Evolutionary conservation across 345 rosid species (phyloP), one percentile per base, ranked within the genome.

Genomic region (Aquilaria yunnanensis): DNA sequence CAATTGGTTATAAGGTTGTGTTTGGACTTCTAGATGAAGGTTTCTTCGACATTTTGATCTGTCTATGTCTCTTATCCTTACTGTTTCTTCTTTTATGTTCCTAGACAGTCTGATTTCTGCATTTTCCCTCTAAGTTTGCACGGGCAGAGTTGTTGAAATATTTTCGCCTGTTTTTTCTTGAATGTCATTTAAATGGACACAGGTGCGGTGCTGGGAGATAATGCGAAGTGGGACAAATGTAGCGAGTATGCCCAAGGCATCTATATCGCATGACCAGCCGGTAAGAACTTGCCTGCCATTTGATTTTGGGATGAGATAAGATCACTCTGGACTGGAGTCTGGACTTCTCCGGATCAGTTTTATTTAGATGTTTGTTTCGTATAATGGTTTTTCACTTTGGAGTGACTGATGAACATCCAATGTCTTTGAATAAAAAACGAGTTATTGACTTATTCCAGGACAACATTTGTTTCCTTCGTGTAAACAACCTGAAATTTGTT

Each of bases 181-280:
- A 8, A 37, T 37, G 43, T 8, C 43, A 37, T 37, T 8, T 2
- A 2, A 37, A 37, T 37, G 4, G 4, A 37, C 43, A 47, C 78
- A 94, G 97, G 96, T 94, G 51, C 81, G 96, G 56, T 94, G 96
- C 66, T 94, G 99, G 97, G 99, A 94, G 72, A 80, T 94, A 10
- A 65, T 76, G 9, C 77, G 82, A 59, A 80, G 51, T 72, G 97
- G 92, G 29, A 16, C 65, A 60, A 64, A 59, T 61, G 62, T 79
- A 2, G 79, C 72, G 59, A 81, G 87, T 71, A 67, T 78, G 51
- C 89, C 99, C 4, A 94, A 88, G 75, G 87, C 95, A 51, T 82
- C 88, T 14, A 82, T 88, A 46, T 75, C 88, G 0, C 97, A 94
- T 70, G 99, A 94, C 57, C 97, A 94, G 70, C 99, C 96, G 73